phyloP scores from a whole-genome alignment of 805 yeast species.

The Lipomyces spencermartinsiae region DNA sequence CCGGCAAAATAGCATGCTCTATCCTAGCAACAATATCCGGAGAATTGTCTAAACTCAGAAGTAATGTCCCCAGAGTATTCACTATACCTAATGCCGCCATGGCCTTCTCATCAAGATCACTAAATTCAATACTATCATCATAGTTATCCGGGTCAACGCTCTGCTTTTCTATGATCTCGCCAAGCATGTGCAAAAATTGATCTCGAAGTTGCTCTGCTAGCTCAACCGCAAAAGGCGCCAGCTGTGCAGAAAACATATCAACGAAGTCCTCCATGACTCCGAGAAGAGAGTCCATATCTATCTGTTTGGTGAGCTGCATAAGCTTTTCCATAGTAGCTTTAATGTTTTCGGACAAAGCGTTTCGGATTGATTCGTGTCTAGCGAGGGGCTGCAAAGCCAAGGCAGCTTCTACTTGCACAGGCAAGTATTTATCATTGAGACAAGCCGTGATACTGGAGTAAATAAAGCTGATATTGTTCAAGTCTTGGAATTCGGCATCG shows the following conservation, averaged over 20 bases:
- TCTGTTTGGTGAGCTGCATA: conserved; percentile 72
- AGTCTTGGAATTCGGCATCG: conserved; percentile 63
- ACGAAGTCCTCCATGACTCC: conserved; percentile 96
- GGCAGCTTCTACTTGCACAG: conserved; percentile 84
- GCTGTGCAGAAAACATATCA: conserved; percentile 82
- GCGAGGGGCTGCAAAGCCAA: conserved; percentile 83
- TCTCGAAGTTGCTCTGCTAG: conserved; percentile 55
- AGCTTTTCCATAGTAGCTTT: conserved; percentile 83
- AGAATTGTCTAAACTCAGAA: conserved; percentile 83
- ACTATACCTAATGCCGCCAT: conserved; percentile 83
- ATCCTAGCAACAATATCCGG: conserved; percentile 65
- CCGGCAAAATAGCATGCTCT: conserved; percentile 72
- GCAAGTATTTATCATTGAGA: conserved; percentile 61
- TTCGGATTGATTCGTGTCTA: conserved; percentile 66
- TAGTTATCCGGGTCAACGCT: conserved; percentile 50
- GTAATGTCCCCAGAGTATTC: conserved; percentile 80
- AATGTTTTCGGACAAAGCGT: conserved; percentile 69
- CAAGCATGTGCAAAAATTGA: conserved; percentile 74
- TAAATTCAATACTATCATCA: conserved; percentile 56
- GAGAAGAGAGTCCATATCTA: conserved; percentile 86
- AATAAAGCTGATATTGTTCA: conserved; percentile 62
- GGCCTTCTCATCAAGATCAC: conserved; percentile 57
- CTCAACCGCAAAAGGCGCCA: conserved; percentile 89
- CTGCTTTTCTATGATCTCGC: conserved; percentile 65
- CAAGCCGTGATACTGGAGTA: conserved; percentile 48